Evolutionary conservation across 495 filamentous ascomycete species (phyloP).

Genomic region (Penicillium paradoxum): DNA sequence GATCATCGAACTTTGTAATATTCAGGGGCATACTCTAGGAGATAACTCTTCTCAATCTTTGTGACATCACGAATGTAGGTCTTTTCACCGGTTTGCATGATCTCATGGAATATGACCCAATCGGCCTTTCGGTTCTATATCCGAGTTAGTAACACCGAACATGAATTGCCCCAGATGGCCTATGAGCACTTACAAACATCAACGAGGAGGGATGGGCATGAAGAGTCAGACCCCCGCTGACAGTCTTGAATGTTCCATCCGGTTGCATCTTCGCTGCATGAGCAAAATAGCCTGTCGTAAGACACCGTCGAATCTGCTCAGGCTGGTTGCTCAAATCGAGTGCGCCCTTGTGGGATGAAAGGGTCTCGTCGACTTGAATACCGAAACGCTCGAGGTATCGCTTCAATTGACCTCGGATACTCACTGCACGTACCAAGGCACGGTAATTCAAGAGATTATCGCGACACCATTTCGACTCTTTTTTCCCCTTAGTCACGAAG

Average conservation of each 20-base stretch:
- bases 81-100: slow-evolving; percentile 87
- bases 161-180: background rate
- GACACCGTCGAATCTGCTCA: slow-evolving; percentile 76
- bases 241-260: slow-evolving; percentile 83
- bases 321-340: slow-evolving; percentile 44
- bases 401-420: slow-evolving; percentile 79
- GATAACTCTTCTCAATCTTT: slow-evolving; percentile 85
- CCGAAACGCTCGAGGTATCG: slow-evolving; percentile 85
- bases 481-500: slow-evolving; percentile 80
- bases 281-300: slow-evolving; percentile 89
- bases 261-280: slow-evolving; percentile 95
- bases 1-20: slow-evolving; percentile 63
- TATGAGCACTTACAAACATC: slow-evolving; percentile 69
- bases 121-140: slow-evolving; percentile 83
- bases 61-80: slow-evolving; percentile 88
- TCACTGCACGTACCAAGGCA: slow-evolving; percentile 73
- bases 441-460: slow-evolving; percentile 86
- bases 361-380: slow-evolving; percentile 60
- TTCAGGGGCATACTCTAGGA: slow-evolving; percentile 81
- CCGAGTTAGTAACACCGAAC: slow-evolving; percentile 16
- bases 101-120: slow-evolving; percentile 96
- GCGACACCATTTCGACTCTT: slow-evolving; percentile 80
- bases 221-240: slow-evolving; percentile 65
- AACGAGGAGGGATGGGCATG: slow-evolving; percentile 89
- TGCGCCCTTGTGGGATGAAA: slow-evolving; percentile 27